These are phyloP conservation scores for Microascus cirrosus DNA, from an alignment of 2,329 filamentous ascomycete genomes.

Conservation along the genomic window DNA sequence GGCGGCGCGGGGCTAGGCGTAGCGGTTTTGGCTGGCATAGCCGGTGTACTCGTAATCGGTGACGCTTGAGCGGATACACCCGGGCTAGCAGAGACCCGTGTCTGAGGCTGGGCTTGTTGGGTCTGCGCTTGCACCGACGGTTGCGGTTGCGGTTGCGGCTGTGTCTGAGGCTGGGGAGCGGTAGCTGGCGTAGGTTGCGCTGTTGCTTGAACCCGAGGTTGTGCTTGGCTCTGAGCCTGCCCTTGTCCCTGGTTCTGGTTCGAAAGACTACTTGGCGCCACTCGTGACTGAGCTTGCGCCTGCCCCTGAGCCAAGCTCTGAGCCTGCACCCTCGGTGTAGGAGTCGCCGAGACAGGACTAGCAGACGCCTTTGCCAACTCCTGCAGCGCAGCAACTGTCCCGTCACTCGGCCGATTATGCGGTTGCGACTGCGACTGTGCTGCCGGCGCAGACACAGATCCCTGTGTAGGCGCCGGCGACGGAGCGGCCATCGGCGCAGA, in stretches of 20 bases:
- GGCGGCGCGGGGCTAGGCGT: not conserved
- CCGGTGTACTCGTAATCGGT: not conserved
- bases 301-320: not conserved
- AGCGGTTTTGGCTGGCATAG: not conserved
- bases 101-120: constrained; percentile 7
- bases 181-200: constrained; percentile 17
- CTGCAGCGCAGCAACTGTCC: not conserved
- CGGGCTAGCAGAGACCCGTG: not conserved
- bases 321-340: not conserved
- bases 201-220: constrained; percentile 11
- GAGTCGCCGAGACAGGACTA: not conserved
- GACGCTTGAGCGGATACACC: not conserved
- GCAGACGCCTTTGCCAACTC: not conserved
- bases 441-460: not conserved
- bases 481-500: not conserved
- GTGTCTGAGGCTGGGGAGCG: constrained; percentile 9
- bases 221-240: not conserved
- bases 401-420: not conserved
- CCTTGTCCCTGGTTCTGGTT: not conserved
- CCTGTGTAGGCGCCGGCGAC: not conserved
- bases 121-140: constrained; percentile 9
- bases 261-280: not conserved
- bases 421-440: not conserved
- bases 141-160: constrained; percentile 6
- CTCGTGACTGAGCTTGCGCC: not conserved